These are phyloP conservation scores for Pilobolus umbonatus DNA, from an alignment of 192 early-diverging fungal species.

Conservation along the genomic window DNA sequence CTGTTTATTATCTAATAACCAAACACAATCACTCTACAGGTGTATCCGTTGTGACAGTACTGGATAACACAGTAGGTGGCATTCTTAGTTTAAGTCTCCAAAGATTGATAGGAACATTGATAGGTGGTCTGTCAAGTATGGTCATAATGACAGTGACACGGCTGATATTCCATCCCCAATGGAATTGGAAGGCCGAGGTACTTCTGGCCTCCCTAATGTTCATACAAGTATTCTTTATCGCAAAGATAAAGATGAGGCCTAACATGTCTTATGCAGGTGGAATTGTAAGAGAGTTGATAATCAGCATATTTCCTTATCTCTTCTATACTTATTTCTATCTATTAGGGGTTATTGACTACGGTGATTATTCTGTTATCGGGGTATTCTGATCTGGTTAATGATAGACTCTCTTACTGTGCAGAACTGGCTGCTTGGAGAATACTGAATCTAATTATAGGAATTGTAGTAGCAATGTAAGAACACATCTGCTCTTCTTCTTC, in stretches of 20 bases:
- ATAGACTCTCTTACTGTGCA: neutral
- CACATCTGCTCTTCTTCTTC: neutral
- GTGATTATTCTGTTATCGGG: constrained; percentile 8
- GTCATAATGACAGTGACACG: constrained; percentile 3
- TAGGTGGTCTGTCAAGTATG: constrained; percentile 1
- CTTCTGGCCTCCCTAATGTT: constrained; percentile 5
- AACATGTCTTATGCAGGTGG: constrained; percentile 16
- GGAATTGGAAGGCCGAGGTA: constrained; percentile 14
- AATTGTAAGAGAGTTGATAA: constrained; percentile 8
- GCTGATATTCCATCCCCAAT: constrained; percentile 12
- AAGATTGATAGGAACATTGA: constrained; percentile 7
- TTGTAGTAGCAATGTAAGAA: constrained; percentile 17
- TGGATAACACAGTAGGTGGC: constrained; percentile 18
- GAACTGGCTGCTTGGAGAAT: constrained; percentile 15
- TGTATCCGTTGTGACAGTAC: constrained; percentile 9
- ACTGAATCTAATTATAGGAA: constrained; percentile 10
- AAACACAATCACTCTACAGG: neutral
- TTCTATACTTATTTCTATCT: neutral
- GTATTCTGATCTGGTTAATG: constrained; percentile 8
- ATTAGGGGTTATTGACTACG: constrained; percentile 12
- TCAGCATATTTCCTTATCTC: neutral
- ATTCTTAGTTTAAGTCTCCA: constrained; percentile 9
- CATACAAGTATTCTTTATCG: constrained; percentile 18
- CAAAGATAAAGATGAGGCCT: constrained; percentile 13
- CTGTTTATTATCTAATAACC: neutral